These are phyloP conservation scores for Irpex sp. DNA, from an alignment of 1,284 basidiomycete species.

Conservation along the genomic window DNA sequence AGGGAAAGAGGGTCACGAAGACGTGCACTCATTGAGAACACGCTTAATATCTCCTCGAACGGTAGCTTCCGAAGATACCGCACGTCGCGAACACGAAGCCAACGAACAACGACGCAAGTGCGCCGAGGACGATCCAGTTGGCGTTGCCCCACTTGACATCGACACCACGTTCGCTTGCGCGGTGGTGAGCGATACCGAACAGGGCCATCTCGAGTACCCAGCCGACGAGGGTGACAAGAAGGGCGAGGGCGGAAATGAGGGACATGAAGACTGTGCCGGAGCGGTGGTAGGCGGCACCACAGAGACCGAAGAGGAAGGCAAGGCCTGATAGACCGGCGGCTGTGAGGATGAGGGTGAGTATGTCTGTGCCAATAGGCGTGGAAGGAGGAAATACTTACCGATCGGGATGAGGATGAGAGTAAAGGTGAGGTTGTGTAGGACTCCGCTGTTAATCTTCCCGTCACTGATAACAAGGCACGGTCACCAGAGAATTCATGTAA, in stretches of 20 bases:
- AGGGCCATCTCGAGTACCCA: slow-evolving; percentile 80
- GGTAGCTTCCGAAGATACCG: slow-evolving; percentile 69
- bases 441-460: slow-evolving; percentile 40
- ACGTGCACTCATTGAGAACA: not conserved
- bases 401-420: slow-evolving; percentile 77
- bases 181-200: slow-evolving; percentile 65
- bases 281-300: slow-evolving; percentile 60
- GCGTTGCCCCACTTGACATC: slow-evolving; percentile 67
- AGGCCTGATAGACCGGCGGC: slow-evolving; percentile 69
- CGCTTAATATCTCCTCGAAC: slow-evolving; percentile 20
- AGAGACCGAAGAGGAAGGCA: slow-evolving; percentile 71
- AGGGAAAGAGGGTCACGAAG: not conserved
- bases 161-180: slow-evolving; percentile 49
- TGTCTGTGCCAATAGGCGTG: not conserved
- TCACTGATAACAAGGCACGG: slow-evolving; percentile 22
- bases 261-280: slow-evolving; percentile 75
- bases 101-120: slow-evolving; percentile 59
- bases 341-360: slow-evolving; percentile 18
- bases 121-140: slow-evolving; percentile 76
- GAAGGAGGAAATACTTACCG: slow-evolving; percentile 34
- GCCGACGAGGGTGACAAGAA: slow-evolving; percentile 60
- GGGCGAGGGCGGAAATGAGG: slow-evolving; percentile 59
- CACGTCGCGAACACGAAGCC: slow-evolving; percentile 64
- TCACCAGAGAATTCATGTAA: slow-evolving; percentile 4
- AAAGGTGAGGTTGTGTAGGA: slow-evolving; percentile 68